A percentile compares a stretch with the other conserved stretches of the same genome.
Conservation (phyloP, 345 rosid species). For the Boechera divaricarpa region DNA sequence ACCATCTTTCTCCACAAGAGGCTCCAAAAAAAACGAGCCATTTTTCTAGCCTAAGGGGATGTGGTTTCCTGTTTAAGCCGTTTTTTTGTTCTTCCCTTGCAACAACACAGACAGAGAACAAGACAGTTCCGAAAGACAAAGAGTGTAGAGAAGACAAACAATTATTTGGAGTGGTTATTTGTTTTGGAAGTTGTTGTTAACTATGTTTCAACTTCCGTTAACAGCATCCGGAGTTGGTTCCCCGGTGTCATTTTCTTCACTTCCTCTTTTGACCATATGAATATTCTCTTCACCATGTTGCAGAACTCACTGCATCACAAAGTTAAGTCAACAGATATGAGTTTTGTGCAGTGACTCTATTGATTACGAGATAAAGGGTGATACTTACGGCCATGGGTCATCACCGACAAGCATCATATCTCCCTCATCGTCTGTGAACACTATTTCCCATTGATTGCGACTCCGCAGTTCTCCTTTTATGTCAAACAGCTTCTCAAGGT, state of each 20-base stretch:
- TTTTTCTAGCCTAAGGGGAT: constrained; percentile 22
- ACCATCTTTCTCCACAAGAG: constrained; percentile 28
- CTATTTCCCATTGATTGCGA: constrained; percentile 79
- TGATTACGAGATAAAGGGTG: constrained; percentile 6
- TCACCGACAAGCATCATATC: constrained; percentile 98
- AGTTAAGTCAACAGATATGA: background rate
- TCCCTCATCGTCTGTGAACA: constrained; percentile 90
- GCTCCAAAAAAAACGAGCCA: constrained; percentile 42
- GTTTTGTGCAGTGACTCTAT: background rate
- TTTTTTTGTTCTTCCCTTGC: constrained; percentile 1
- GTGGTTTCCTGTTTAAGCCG: constrained; percentile 1
- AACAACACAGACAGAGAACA: constrained; percentile 15
- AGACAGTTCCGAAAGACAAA: constrained; percentile 14
- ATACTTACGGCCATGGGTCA: constrained; percentile 93
- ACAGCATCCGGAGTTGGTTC: constrained; percentile 56
- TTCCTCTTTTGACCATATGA: constrained; percentile 78
- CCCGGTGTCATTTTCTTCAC: constrained; percentile 74
- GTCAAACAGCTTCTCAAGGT: constrained; percentile 84
- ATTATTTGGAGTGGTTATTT: constrained; percentile 33
- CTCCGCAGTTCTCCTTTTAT: constrained; percentile 67
- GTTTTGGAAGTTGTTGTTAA: constrained; percentile 42
- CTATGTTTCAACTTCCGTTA: constrained; percentile 63
- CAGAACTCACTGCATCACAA: constrained; percentile 77
- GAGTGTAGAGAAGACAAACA: background rate
- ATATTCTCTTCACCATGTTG: constrained; percentile 85